These are phyloP conservation scores for Leucoagaricus sp. DNA, from an alignment of 1,284 basidiomycete genomes.

Conservation along the genomic window DNA sequence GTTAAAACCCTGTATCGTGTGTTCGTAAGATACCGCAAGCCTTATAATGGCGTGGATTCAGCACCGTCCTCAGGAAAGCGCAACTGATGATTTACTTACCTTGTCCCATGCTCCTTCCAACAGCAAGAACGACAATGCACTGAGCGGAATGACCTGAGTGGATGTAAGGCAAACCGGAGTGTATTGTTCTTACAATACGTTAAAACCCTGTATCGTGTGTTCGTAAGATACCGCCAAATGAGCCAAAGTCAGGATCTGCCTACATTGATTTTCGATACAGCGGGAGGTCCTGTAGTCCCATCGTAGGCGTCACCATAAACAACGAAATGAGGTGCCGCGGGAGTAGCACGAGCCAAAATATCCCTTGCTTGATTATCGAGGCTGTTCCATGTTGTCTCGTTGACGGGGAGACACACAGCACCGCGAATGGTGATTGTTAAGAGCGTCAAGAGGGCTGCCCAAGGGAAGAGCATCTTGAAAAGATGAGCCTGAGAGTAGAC, in stretches of 20 bases:
- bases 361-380: slow-evolving; percentile 38
- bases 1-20: too few species aligned
- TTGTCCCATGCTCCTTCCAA: slow-evolving; percentile 54
- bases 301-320: slow-evolving; percentile 49
- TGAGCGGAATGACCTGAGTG: slow-evolving; percentile 22
- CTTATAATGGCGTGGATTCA: not conserved
- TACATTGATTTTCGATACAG: slow-evolving; percentile 42
- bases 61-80: not conserved
- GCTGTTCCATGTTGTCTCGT: slow-evolving; percentile 17
- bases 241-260: slow-evolving; percentile 11
- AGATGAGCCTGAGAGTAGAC: not conserved
- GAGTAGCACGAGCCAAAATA: slow-evolving; percentile 41
- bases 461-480: slow-evolving; percentile 5
- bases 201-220: slow-evolving; percentile 31
- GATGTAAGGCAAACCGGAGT: not conserved
- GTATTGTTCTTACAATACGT: slow-evolving; percentile 30
- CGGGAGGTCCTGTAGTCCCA: slow-evolving; percentile 43
- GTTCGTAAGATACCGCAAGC: too few species aligned
- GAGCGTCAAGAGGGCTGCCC: slow-evolving; percentile 16
- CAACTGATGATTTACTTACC: slow-evolving; percentile 21
- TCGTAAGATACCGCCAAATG: not conserved
- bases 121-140: slow-evolving; percentile 52
- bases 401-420: not conserved
- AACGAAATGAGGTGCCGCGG: slow-evolving; percentile 50
- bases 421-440: slow-evolving; percentile 20